Evolutionary conservation across 2,329 filamentous ascomycete species (phyloP).

Genomic region (Dactylellina cionopaga): DNA sequence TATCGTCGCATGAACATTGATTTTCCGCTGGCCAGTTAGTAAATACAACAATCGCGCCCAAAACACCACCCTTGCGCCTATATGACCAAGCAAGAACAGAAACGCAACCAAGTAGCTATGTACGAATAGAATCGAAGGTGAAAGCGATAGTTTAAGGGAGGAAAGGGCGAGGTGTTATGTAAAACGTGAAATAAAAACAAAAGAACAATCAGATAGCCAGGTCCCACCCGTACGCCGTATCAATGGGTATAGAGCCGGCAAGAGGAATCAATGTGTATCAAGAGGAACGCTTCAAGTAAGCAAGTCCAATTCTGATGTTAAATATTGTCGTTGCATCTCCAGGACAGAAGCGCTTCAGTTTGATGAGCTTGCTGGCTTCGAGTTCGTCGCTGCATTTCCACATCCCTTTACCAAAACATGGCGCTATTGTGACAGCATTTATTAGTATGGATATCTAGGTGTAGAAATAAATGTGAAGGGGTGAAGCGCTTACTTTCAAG

Average conservation of each 20-base stretch:
- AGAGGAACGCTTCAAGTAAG: too few relatives aligned
- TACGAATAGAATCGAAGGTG: background rate
- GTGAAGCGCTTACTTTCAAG: slow-evolving; percentile 79
- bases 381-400: slow-evolving; percentile 60
- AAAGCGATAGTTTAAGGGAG: background rate
- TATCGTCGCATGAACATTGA: slow-evolving; percentile 3
- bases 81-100: slow-evolving; percentile 13
- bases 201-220: background rate
- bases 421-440: slow-evolving; percentile 62
- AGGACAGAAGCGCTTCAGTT: too few relatives aligned
- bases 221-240: background rate
- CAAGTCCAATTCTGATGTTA: too few relatives aligned
- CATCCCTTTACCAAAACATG: slow-evolving; percentile 74
- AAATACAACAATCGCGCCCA: slow-evolving; percentile 11
- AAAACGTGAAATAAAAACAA: too few relatives aligned
- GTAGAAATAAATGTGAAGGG: background rate
- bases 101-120: slow-evolving; percentile 13
- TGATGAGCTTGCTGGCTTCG: slow-evolving; percentile 57
- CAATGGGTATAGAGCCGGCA: slow-evolving; percentile 3
- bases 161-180: too few relatives aligned
- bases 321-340: too few relatives aligned
- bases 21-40: slow-evolving; percentile 1
- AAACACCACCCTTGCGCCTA: slow-evolving; percentile 48
- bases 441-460: slow-evolving; percentile 2
- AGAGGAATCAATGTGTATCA: background rate